phyloP scores from a whole-genome alignment of 148 eudicot species.

The Persicaria tinctoria region DNA sequence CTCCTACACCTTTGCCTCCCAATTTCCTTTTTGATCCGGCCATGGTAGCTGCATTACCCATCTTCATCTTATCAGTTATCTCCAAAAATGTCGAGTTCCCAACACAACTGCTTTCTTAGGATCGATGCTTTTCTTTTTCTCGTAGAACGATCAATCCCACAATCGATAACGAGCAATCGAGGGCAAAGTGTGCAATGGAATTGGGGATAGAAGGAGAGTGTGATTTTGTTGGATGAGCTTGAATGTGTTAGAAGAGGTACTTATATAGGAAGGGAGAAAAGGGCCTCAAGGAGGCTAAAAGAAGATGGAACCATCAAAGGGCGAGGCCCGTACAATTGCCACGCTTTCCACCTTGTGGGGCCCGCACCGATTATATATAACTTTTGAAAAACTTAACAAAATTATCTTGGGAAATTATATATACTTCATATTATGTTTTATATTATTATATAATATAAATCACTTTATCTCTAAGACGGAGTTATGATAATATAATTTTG shows the following conservation, averaged over 20 bases:
- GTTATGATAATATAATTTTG: neutral
- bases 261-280: neutral
- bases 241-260: neutral
- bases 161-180: neutral
- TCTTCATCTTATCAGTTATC: conserved; percentile 1
- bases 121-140: neutral
- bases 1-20: conserved; percentile 37
- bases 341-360: neutral
- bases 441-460: neutral
- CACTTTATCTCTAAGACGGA: neutral
- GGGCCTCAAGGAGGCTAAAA: neutral
- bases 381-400: no score
- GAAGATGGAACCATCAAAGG: neutral
- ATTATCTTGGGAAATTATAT: no score
- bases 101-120: neutral
- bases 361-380: neutral
- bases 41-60: neutral
- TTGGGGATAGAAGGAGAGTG: neutral
- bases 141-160: neutral
- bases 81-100: neutral
- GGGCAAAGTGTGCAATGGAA: neutral
- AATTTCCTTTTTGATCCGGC: conserved; percentile 32
- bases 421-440: neutral
- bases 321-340: neutral
- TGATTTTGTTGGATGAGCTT: neutral